Evolutionary conservation across 768 basidiomycete genomes (phyloP), one percentile per base, ranked within the genome.

Genomic region (Mycena floridula): DNA sequence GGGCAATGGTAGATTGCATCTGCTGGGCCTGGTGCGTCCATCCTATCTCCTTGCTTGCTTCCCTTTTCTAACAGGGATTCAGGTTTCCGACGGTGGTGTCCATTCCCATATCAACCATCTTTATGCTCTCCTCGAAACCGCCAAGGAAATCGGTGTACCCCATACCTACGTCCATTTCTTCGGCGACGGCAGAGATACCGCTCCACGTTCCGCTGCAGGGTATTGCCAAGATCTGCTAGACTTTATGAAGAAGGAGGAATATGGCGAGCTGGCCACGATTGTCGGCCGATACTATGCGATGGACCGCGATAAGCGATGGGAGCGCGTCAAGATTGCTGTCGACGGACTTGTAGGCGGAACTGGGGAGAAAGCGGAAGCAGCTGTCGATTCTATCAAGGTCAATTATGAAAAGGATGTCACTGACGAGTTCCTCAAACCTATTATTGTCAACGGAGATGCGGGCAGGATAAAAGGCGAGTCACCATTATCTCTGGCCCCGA

Each of bases 251-350:
- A 80, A 89, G 55, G 83, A 89, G 56, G 72, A 80, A 28, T 77
- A 83, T 49, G 93, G 91, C 25, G 76, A 88, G 59, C 67, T 97
- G 40, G 83, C 89, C 5, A 94, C 91, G 7, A 73, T 95, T 40
- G 69, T 92, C 36, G 93, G 92, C 5, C 68, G 93, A 42, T 97
- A 97, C 73, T 97, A 94, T 53, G 93, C 91, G 24, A 95, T 95
- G 92, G 93, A 95, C 67, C 81, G 91, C 30, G 92, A 95, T 63
- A 94, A 94, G 74, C 81, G 93, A 39, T 97, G 93, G 93, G 93
- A 97, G 61, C 76, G 93, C 25, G 63, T 97, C 59, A 90, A 91
- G 73, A 72, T 90, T 50, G 93, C 93, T 4, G 74, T 94, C 1
- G 90, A 95, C 30, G 89, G 82, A 2, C 75, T 97, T 37, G 76